Evolutionary conservation across 306 rosid species (phyloP).

Genomic region (Urtica urens): DNA sequence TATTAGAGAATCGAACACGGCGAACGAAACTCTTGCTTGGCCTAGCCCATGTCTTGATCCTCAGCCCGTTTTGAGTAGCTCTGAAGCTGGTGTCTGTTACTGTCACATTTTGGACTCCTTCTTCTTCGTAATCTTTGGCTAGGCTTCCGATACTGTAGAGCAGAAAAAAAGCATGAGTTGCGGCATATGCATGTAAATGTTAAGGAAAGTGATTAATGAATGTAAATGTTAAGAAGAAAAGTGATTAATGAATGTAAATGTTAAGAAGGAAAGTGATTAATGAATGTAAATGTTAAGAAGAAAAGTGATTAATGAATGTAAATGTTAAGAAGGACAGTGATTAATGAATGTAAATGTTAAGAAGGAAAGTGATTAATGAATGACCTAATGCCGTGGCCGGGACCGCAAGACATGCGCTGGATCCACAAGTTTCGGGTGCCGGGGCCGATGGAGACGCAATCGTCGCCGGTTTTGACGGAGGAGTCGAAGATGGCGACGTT

Average conservation of each 20-base stretch:
- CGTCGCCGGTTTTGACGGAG: constrained; percentile 17
- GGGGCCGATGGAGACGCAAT: constrained; percentile 21
- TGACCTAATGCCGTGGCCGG: constrained; percentile 22
- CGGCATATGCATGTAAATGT: too few relatives aligned
- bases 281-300: too few relatives aligned
- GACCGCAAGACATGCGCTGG: constrained; percentile 13
- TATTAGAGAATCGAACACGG: constrained; percentile 3
- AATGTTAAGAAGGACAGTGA: too few relatives aligned
- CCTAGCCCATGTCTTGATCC: constrained; percentile 19
- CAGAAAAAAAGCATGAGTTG: too few relatives aligned
- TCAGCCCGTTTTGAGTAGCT: constrained; percentile 10
- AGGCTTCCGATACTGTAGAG: constrained; percentile 18
- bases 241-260: too few relatives aligned
- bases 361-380: too few relatives aligned
- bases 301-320: background rate
- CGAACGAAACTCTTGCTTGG: constrained; percentile 15
- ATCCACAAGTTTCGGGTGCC: constrained; percentile 20
- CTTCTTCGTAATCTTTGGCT: constrained; percentile 18
- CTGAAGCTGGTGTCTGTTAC: background rate
- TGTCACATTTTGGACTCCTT: constrained; percentile 18
- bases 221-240: too few relatives aligned
- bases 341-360: too few relatives aligned
- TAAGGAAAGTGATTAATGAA: too few relatives aligned
- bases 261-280: too few relatives aligned
- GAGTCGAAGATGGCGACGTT: constrained; percentile 14